Evolutionary conservation across 148 eudicot genomes (phyloP).

Genomic region (Vaccinium myrtillus): DNA sequence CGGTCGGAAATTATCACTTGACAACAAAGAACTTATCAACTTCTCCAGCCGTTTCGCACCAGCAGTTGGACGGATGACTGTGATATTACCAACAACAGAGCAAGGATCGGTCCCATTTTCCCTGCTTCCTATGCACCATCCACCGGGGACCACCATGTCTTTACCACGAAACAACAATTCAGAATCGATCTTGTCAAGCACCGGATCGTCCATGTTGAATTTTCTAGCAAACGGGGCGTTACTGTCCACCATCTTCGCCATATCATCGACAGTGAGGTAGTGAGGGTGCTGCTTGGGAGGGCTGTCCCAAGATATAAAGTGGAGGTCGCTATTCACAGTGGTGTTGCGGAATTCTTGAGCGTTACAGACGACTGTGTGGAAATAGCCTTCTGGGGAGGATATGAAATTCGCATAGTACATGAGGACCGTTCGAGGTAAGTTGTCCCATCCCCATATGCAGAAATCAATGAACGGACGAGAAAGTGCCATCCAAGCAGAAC

Average conservation of each 20-base stretch:
- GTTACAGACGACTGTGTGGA: slow-evolving; percentile 56
- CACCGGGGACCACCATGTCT: slow-evolving; percentile 51
- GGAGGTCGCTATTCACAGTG: slow-evolving; percentile 54
- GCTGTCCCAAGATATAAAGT: slow-evolving; percentile 59
- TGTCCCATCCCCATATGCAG: slow-evolving; percentile 62
- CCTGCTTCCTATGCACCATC: slow-evolving; percentile 53
- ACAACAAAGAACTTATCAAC: slow-evolving; percentile 36
- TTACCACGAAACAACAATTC: slow-evolving; percentile 39
- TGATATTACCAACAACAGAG: slow-evolving; percentile 39
- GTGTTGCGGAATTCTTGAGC: slow-evolving; percentile 44
- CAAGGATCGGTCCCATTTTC: slow-evolving; percentile 53
- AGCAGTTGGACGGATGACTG: slow-evolving; percentile 35
- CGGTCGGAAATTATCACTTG: slow-evolving; percentile 33
- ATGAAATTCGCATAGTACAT: slow-evolving; percentile 58
- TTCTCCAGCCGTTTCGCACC: slow-evolving; percentile 51
- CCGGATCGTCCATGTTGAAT: slow-evolving; percentile 45
- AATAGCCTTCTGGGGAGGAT: slow-evolving; percentile 60
- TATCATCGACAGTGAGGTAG: slow-evolving; percentile 39
- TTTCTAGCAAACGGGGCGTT: slow-evolving; percentile 58
- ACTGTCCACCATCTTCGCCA: slow-evolving; percentile 43
- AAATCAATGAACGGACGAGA: slow-evolving; percentile 49
- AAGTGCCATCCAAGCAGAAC: slow-evolving; percentile 66
- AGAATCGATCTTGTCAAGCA: slow-evolving; percentile 46
- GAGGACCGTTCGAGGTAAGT: slow-evolving; percentile 52
- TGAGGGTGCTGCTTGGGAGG: slow-evolving; percentile 61